These are phyloP conservation scores for Pichia norvegensis DNA, from an alignment of 1,139 yeast genomes.

Conservation along the genomic window DNA sequence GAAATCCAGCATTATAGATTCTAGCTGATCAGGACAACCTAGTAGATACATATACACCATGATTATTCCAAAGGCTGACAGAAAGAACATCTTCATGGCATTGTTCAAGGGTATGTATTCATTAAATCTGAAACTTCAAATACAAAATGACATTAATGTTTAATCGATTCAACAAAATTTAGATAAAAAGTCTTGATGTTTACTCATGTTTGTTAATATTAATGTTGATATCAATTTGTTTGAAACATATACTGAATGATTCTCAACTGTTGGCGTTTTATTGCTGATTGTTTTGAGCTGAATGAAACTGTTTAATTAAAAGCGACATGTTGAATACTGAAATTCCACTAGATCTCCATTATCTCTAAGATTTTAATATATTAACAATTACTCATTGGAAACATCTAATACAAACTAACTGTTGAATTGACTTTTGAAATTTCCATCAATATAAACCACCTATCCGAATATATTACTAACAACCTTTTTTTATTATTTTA, in stretches of 20 bases:
- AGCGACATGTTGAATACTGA: no score
- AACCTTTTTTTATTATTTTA: conserved; percentile 14
- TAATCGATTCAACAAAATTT: background rate
- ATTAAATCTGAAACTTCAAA: background rate
- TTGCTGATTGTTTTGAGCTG: no score
- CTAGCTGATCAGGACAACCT: background rate
- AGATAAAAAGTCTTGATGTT: background rate
- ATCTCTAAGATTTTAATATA: no score
- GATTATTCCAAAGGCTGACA: conserved; percentile 99
- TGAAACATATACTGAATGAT: no score
- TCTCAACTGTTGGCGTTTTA: no score
- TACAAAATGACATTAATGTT: background rate
- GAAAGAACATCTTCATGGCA: conserved; percentile 98
- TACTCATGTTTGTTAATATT: background rate
- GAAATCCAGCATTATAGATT: background rate
- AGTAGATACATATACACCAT: conserved; percentile 39
- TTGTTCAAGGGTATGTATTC: conserved; percentile 94
- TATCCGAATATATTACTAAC: conserved; percentile 3
- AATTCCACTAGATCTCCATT: no score
- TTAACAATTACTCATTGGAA: background rate
- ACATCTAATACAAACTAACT: background rate
- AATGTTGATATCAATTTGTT: background rate
- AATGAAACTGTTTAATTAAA: no score
- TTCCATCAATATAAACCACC: background rate
- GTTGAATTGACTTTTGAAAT: no score